Evolutionary conservation across 2,329 filamentous ascomycete genomes (phyloP), one percentile per base, ranked within the genome.

Genomic region (Exophiala mesophila): DNA sequence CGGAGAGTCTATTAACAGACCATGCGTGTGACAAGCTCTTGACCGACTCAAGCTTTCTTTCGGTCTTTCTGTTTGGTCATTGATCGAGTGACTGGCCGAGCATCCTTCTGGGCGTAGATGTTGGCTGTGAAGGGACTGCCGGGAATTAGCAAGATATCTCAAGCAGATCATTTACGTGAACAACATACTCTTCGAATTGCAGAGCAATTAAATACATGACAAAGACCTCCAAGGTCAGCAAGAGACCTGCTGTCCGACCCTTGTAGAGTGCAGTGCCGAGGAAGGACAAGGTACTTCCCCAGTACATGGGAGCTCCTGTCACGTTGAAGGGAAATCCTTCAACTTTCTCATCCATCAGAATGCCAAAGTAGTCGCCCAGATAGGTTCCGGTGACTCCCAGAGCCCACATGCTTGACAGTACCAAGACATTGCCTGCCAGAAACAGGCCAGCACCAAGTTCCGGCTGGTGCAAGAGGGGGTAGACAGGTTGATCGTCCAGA

Each of bases 281-380:
- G 68, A 98, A 98, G 68, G 84, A 90, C 76, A 94, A 75, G 17
- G 90, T 92, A 49, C 83, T 88, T 45, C 92, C 92, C 70, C 88
- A 85, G 73, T 98, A 98, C 92, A 98, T 98, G 50, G 92, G 92
- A 39, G 88, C 84, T 53, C 80, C 78, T 41, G 83, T 89, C 48
- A 97, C 76, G 66, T 85, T 97, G 76, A 98, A 98, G 2, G 92
- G 92, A 63, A 98, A 98, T 10, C 86, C 84, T 9, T 88, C 94
- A 39, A 98, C 89, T 58, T 90, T 90, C 55, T 83, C 72, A 62
- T 97, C 90, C 88, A 96, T 94, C 54, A 98, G 74, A 63, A 97
- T 96, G 56, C 92, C 92, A 63, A 97, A 98, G 74, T 98, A 98
- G 71, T 98, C 92, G 56, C 92, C 92, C 24, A 98, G 74, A 63